Base-by-base conservation (phyloP, 257 asterid genomes). In the Echites panduratus region DNA sequence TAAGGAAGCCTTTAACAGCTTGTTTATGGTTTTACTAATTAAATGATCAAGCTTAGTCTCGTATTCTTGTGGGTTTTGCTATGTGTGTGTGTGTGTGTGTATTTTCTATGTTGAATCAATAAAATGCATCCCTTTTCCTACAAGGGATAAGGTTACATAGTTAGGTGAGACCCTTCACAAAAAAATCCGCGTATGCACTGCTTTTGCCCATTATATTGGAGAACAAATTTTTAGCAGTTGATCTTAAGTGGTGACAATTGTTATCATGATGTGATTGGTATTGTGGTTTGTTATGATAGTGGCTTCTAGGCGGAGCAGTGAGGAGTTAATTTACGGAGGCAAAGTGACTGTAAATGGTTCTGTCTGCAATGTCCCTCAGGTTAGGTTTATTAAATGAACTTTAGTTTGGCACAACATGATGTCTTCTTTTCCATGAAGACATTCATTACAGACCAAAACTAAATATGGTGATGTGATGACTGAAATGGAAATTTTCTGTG, bases 251-350 rank as follows among this genome's bases (percentile, higher is more conserved):
- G n/a, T 22, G 58, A 53, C 69, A 48, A 12, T 45, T 19, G 62
- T 32, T 40, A 45, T 59, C 43, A 27, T 56, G 4, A 64, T 66
- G 70, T n/a, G 47, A n/a, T 58, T 56, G 49, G 62, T 56, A 54
- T 71, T 57, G 3, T 70, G 79, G 61, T 71, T 75, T 75, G 52
- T 53, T 81, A 78, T 71, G 71, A 43, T 84, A 95, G 99, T 95
- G 83, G 98, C 98, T 50, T 95, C 99, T 47, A 86, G 99, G 82
- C 84, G 99, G 82, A 95, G 98, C 83, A 78, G 99, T 22, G 99
- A 92, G 76, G 98, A 95, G 82, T 87, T 95, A 81, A 92, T 95
- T 71, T 90, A 90, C 80, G 81, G 87, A 75, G 98, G 98, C 75
- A 89, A 87, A 82, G 99, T 95, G 77, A 88, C 93, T 22, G 98